These are phyloP conservation scores for Nicotiana otophora DNA, from an alignment of 257 asterid genomes.

Conservation along the genomic window DNA sequence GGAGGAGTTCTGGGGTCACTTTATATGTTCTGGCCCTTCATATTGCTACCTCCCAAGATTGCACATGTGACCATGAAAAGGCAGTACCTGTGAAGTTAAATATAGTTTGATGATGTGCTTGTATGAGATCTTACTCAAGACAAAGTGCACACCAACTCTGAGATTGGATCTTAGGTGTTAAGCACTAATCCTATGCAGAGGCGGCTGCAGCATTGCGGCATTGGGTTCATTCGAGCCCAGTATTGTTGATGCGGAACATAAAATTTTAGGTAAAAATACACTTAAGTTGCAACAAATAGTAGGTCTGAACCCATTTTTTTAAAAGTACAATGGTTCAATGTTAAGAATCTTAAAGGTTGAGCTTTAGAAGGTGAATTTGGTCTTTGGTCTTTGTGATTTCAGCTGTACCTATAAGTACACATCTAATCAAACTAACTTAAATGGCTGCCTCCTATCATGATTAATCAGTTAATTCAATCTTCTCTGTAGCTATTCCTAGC, in stretches of 20 bases:
- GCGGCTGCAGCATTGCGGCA: too few species aligned
- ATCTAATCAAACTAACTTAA: background rate
- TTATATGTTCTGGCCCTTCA: background rate
- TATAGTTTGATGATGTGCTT: background rate
- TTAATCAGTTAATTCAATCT: background rate
- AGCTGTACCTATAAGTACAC: background rate
- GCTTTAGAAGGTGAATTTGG: background rate
- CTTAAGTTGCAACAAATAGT: too few species aligned
- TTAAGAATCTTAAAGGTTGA: too few species aligned
- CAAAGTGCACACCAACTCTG: too few species aligned
- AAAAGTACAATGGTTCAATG: too few species aligned
- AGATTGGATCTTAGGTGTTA: too few species aligned
- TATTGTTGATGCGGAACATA: too few species aligned
- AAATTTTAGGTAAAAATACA: too few species aligned
- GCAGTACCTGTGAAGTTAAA: background rate
- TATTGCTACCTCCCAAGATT: background rate
- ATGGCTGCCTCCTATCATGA: background rate
- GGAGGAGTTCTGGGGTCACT: background rate
- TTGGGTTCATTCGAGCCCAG: too few species aligned
- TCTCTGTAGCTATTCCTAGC: background rate
- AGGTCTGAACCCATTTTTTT: too few species aligned
- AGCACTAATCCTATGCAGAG: too few species aligned
- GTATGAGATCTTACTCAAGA: too few species aligned
- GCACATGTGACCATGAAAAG: background rate
- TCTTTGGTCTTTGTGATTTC: background rate